These are phyloP conservation scores for Orbilia blumenaviensis DNA, from an alignment of 2,329 filamentous ascomycete genomes.

Conservation along the genomic window DNA sequence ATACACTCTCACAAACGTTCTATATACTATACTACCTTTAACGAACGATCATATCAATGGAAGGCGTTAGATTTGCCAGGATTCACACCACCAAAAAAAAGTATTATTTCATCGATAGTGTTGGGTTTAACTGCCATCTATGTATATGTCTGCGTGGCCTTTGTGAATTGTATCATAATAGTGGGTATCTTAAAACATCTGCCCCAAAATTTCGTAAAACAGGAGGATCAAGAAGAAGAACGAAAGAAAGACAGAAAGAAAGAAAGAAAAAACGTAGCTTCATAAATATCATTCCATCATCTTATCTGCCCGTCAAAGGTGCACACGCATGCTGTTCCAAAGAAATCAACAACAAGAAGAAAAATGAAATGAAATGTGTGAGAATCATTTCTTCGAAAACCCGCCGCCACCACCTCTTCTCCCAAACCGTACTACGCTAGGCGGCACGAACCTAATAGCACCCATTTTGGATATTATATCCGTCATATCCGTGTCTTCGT, in stretches of 20 bases:
- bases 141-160: no score
- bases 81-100: conserved; percentile 15
- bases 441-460: conserved; percentile 41
- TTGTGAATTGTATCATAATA: no score
- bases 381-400: conserved; percentile 34
- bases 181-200: no score
- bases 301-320: no score
- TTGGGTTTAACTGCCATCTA: no score
- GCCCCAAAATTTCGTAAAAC: no score
- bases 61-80: conserved; percentile 53
- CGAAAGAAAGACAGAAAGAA: no score
- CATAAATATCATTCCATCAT: background rate
- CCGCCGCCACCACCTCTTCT: conserved; percentile 30
- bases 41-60: conserved; percentile 53
- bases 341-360: no score
- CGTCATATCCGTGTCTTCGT: conserved; percentile 37
- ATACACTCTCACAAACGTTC: background rate
- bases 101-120: no score
- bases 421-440: conserved; percentile 41
- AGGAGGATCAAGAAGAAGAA: no score
- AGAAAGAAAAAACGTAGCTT: no score
- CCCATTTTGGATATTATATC: conserved; percentile 37
- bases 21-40: conserved; percentile 52
- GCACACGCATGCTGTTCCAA: no score
- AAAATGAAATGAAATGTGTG: background rate